phyloP scores from a whole-genome alignment of 2,329 filamentous ascomycete species.

The Colletotrichum acutatum region DNA sequence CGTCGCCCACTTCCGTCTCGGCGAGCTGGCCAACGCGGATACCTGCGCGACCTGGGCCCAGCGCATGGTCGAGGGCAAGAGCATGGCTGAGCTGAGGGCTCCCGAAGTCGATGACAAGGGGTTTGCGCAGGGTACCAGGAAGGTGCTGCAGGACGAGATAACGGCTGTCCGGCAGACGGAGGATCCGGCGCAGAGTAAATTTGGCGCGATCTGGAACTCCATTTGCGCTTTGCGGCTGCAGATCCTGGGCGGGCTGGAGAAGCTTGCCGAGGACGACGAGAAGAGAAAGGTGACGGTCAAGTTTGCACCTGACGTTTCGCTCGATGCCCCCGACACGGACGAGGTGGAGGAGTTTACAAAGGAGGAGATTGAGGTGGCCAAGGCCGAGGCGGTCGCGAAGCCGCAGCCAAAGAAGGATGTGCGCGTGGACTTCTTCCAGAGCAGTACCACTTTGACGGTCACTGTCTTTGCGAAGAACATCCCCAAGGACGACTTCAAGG shows the following conservation, averaged over 20 bases:
- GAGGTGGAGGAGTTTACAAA: slow-evolving; percentile 41
- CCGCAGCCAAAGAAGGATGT: slow-evolving; percentile 41
- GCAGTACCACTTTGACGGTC: slow-evolving; percentile 46
- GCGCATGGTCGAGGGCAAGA: slow-evolving; percentile 52
- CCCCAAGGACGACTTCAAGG: slow-evolving; percentile 51
- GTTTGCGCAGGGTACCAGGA: slow-evolving; percentile 55
- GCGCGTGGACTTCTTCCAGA: slow-evolving; percentile 48
- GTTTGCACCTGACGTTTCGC: slow-evolving; percentile 29
- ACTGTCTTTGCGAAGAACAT: slow-evolving; percentile 57
- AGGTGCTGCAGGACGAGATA: slow-evolving; percentile 43
- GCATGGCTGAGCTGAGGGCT: slow-evolving; percentile 47
- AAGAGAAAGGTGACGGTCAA: slow-evolving; percentile 57
- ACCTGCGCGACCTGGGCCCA: slow-evolving; percentile 73
- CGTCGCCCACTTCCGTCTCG: slow-evolving; percentile 77
- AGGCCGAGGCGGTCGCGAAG: neutral
- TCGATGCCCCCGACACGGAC: slow-evolving; percentile 23
- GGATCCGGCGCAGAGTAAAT: slow-evolving; percentile 37
- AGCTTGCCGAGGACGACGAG: slow-evolving; percentile 55
- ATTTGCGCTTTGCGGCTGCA: slow-evolving; percentile 60
- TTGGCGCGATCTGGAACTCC: slow-evolving; percentile 47
- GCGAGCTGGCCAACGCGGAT: slow-evolving; percentile 79
- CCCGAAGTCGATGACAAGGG: slow-evolving; percentile 56
- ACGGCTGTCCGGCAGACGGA: slow-evolving; percentile 42
- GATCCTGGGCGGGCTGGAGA: slow-evolving; percentile 56
- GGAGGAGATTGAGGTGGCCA: slow-evolving; percentile 29